phyloP scores from a whole-genome alignment of 768 basidiomycete species.

The Peribolospora kevripleyi region DNA sequence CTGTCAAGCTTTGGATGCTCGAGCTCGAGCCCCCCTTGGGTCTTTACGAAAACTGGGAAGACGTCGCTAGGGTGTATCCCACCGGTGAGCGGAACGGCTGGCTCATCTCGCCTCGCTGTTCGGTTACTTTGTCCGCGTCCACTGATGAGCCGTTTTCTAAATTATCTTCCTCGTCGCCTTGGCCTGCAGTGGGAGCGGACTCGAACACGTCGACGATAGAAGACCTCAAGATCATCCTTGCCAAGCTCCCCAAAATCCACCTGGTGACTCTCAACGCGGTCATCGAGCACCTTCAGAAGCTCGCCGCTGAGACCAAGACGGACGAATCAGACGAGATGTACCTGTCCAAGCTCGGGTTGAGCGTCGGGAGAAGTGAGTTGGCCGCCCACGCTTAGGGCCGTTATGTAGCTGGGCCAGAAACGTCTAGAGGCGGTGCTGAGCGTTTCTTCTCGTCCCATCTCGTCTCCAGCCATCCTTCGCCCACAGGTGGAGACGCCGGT shows the following conservation, averaged over 20 bases:
- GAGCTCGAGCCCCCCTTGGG: slow-evolving; percentile 71
- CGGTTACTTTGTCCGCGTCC: neutral
- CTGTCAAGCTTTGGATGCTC: slow-evolving; percentile 69
- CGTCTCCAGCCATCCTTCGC: slow-evolving; percentile 40
- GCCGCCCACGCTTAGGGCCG: neutral
- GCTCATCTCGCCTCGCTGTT: neutral
- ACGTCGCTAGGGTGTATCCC: slow-evolving; percentile 66
- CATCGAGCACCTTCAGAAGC: slow-evolving; percentile 41
- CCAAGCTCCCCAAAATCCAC: slow-evolving; percentile 51
- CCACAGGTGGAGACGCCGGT: slow-evolving; percentile 60
- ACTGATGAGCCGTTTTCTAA: too few relatives aligned
- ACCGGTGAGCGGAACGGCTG: slow-evolving; percentile 8
- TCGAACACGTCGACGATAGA: slow-evolving; percentile 10
- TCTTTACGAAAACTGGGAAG: slow-evolving; percentile 77
- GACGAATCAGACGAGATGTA: slow-evolving; percentile 50
- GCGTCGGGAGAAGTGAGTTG: slow-evolving; percentile 55
- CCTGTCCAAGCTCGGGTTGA: slow-evolving; percentile 63
- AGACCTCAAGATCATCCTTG: slow-evolving; percentile 33
- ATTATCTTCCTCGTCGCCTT: too few relatives aligned
- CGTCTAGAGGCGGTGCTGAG: neutral
- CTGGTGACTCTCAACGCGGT: slow-evolving; percentile 55
- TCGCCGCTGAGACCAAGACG: slow-evolving; percentile 1
- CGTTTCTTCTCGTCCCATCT: neutral
- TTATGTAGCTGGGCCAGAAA: too few relatives aligned
- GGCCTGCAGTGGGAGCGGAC: slow-evolving; percentile 29